Percentiles rank a stretch among this genome's conserved stretches.
These are phyloP conservation scores for Calonectria pseudoturangicola DNA, from an alignment of 2,329 filamentous ascomycete genomes.

Conservation along the genomic window DNA sequence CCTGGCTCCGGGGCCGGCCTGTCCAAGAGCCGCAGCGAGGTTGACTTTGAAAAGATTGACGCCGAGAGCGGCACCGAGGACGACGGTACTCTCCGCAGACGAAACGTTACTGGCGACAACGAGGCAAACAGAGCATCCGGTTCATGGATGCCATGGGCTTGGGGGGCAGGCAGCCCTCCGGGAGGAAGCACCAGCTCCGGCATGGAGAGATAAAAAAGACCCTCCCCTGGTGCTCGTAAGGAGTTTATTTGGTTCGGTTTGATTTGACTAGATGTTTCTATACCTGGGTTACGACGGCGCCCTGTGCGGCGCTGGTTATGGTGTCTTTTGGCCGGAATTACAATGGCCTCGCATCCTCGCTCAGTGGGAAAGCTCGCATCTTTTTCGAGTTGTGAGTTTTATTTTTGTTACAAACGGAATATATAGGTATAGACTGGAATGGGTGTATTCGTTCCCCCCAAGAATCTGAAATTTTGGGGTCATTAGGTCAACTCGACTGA, in stretches of 20 bases:
- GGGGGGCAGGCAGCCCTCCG: conserved; percentile 56
- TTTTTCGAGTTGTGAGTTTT: conserved; percentile 9
- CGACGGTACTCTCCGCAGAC: conserved; percentile 61
- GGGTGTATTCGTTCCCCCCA: conserved; percentile 18
- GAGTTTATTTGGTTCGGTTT: conserved; percentile 58
- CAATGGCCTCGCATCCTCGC: conserved; percentile 3
- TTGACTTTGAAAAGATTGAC: conserved; percentile 92
- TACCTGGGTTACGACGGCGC: conserved; percentile 37
- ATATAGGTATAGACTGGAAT: conserved; percentile 36
- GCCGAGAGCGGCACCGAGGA: conserved; percentile 80
- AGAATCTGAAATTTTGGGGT: conserved; percentile 16
- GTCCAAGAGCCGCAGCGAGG: conserved; percentile 89
- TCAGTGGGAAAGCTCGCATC: not conserved
- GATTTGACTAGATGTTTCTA: conserved; percentile 47
- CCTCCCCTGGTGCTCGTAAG: conserved; percentile 48
- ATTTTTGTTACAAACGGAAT: conserved; percentile 25
- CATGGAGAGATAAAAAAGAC: conserved; percentile 59
- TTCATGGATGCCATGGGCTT: conserved; percentile 71
- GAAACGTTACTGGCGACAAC: conserved; percentile 51
- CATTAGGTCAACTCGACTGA: conserved; percentile 26
- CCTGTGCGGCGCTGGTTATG: conserved; percentile 6
- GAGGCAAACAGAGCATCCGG: conserved; percentile 55
- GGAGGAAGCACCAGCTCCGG: conserved; percentile 59
- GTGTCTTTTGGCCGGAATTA: conserved; percentile 8
- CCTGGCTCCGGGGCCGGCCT: conserved; percentile 73